Base-by-base conservation (phyloP, 208 protist genomes). In the Leishmania mexicana region DNA sequence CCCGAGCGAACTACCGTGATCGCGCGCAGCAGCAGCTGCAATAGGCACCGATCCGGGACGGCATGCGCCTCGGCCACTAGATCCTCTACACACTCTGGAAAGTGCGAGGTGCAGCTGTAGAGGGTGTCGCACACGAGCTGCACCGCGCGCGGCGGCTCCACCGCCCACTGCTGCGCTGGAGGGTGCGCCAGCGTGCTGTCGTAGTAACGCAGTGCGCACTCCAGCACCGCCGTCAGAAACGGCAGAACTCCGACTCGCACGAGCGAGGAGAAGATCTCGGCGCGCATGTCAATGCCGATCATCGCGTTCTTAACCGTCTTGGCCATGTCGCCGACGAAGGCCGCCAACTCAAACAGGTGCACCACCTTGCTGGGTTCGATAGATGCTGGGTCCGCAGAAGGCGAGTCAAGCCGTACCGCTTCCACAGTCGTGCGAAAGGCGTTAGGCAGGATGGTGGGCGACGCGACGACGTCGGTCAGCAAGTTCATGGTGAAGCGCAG, bases 251-350 rank as follows among this genome's bases (percentile, higher is more conserved):
- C 89, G 7, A 71, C 81, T 21, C 80, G 82, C 13, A 93, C 76
- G 31, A 97, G 83, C 31, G 80, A 78, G 47, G 86, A 67, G 79
- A 91, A 89, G n/a, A 95, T 81, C 24, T 89, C 75, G 13, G 87
- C 83, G 51, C 93, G 94, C 62, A 47, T 80, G 53, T 94, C 85
- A 21, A 94, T 51, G 6, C 75, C 70, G 42, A 93, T 79, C 78
- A 88, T 87, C 53, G 91, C 78, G 73, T 87, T 94, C 82, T 95
- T 94, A 17, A 96, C 82, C 28, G 87, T 92, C 75, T 92, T 92
- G 71, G 87, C 75, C 65, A 94, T 87, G 72, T 97, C 94, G 28
- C 90, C 80, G 17, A 94, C 70, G 38, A 97, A 92, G 10, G 87
- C 90, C 19, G 90, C 86, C 54, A 95, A 67, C n/a, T 90, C 88